A percentile compares a stretch with the other conserved stretches of the same genome.
These are phyloP conservation scores for Amorphotheca resinae DNA, from an alignment of 495 filamentous ascomycete genomes.

Conservation along the genomic window DNA sequence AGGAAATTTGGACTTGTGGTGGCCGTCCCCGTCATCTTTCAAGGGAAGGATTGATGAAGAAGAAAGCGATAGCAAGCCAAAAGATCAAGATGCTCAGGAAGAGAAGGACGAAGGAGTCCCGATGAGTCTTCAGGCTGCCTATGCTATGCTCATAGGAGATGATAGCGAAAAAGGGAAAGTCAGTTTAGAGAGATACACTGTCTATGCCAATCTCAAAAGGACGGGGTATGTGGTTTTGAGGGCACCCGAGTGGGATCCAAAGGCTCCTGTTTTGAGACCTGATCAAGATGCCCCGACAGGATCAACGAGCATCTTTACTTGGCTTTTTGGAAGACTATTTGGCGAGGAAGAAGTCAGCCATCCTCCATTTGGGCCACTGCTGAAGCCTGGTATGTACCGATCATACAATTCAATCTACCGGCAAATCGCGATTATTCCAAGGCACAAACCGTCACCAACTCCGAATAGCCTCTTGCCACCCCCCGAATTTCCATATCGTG, in stretches of 20 bases:
- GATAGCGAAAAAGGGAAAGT: conserved; percentile 47
- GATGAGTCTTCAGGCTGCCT: conserved; percentile 82
- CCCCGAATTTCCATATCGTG: conserved; percentile 46
- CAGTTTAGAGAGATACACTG: conserved; percentile 69
- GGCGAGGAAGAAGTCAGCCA: conserved; percentile 7
- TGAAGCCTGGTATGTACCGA: conserved; percentile 65
- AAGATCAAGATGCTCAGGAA: conserved; percentile 18
- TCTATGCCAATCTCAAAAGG: conserved; percentile 75
- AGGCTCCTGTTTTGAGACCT: background rate
- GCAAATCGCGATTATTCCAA: conserved; percentile 61
- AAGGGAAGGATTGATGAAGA: conserved; percentile 15
- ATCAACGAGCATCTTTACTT: conserved; percentile 15
- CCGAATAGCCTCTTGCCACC: conserved; percentile 10
- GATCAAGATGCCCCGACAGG: background rate
- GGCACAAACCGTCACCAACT: conserved; percentile 45
- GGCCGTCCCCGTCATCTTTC: conserved; percentile 38
- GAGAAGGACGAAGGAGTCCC: conserved; percentile 45
- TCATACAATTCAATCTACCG: conserved; percentile 68
- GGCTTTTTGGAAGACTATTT: conserved; percentile 17
- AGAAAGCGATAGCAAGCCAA: conserved; percentile 2
- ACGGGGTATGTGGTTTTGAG: conserved; percentile 68
- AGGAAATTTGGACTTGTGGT: conserved; percentile 75
- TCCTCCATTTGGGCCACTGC: conserved; percentile 47
- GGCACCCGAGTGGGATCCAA: conserved; percentile 32
- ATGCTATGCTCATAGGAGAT: conserved; percentile 60